phyloP scores from a whole-genome alignment of 2,329 filamentous ascomycete genomes.

The Penicillium sp. region DNA sequence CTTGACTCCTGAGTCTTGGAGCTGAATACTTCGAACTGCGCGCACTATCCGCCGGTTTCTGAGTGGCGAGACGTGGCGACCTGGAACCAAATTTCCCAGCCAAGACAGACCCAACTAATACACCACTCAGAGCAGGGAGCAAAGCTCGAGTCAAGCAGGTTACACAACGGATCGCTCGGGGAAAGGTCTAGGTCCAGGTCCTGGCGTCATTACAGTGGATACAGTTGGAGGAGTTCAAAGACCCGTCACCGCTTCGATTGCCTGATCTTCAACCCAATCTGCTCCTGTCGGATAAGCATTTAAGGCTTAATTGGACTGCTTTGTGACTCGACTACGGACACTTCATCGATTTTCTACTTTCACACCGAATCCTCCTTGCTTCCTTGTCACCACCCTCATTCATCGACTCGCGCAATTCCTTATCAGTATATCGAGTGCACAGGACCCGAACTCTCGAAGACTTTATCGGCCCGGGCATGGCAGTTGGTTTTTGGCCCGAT shows the following conservation, averaged over 20 bases:
- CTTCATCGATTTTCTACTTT: background rate
- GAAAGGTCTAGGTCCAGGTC: background rate
- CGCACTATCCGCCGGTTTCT: background rate
- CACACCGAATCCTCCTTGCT: background rate
- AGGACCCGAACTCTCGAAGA: background rate
- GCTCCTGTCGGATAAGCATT: conserved; percentile 18
- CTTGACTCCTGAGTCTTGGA: background rate
- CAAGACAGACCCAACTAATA: conserved; percentile 13
- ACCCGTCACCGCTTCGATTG: conserved; percentile 23
- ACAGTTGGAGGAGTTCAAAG: background rate
- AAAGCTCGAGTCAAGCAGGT: conserved; percentile 9
- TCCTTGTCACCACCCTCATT: background rate
- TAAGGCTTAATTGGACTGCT: conserved; percentile 10
- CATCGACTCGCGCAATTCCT: background rate
- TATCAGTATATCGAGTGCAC: conserved; percentile 8
- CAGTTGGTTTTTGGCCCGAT: conserved; percentile 26
- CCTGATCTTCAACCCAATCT: conserved; percentile 20
- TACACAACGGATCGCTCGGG: background rate
- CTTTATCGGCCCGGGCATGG: conserved; percentile 26
- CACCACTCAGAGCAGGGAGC: conserved; percentile 19
- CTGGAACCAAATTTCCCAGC: conserved; percentile 6
- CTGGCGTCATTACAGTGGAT: background rate
- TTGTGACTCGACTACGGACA: background rate
- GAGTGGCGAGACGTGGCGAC: conserved; percentile 26
- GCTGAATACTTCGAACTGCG: background rate